phyloP scores from a whole-genome alignment of 805 yeast genomes.

The Saccharomycopsis amapae region DNA sequence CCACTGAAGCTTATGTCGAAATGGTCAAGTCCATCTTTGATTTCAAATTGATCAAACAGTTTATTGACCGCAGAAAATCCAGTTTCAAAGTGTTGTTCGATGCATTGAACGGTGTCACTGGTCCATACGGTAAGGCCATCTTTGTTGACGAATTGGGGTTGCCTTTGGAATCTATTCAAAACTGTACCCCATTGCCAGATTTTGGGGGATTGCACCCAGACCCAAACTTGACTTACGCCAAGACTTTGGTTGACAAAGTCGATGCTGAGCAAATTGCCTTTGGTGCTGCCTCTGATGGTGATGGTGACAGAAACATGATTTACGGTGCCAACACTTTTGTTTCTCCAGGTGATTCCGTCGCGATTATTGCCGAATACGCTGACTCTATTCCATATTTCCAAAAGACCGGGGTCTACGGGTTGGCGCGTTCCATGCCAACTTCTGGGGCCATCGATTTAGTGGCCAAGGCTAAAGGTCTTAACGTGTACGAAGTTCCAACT shows the following conservation, averaged over 20 bases:
- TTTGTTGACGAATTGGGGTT: constrained; percentile 82
- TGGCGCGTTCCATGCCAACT: constrained; percentile 98
- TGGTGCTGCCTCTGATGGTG: constrained; percentile 99
- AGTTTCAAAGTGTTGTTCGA: constrained; percentile 78
- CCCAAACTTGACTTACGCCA: constrained; percentile 93
- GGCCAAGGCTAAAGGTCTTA: constrained; percentile 66
- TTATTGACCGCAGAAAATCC: constrained; percentile 47
- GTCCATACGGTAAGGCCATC: constrained; percentile 85
- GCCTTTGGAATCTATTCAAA: constrained; percentile 64
- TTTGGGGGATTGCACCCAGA: constrained; percentile 98
- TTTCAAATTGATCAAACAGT: constrained; percentile 68
- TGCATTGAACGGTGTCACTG: constrained; percentile 91
- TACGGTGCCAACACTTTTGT: constrained; percentile 93
- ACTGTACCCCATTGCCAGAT: constrained; percentile 73
- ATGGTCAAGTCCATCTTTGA: constrained; percentile 84
- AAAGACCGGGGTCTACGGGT: constrained; percentile 78
- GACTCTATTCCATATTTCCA: constrained; percentile 86
- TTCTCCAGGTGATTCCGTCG: constrained; percentile 97
- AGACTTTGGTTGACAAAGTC: constrained; percentile 77
- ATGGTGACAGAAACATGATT: constrained; percentile 98
- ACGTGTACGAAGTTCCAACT: constrained; percentile 92
- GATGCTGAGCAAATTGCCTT: constrained; percentile 76
- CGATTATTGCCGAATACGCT: constrained; percentile 93
- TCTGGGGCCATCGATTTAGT: constrained; percentile 90
- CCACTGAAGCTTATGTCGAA: constrained; percentile 69